Evolutionary conservation across 768 basidiomycete species (phyloP).

Genomic region (Leccinum pellstonianum): DNA sequence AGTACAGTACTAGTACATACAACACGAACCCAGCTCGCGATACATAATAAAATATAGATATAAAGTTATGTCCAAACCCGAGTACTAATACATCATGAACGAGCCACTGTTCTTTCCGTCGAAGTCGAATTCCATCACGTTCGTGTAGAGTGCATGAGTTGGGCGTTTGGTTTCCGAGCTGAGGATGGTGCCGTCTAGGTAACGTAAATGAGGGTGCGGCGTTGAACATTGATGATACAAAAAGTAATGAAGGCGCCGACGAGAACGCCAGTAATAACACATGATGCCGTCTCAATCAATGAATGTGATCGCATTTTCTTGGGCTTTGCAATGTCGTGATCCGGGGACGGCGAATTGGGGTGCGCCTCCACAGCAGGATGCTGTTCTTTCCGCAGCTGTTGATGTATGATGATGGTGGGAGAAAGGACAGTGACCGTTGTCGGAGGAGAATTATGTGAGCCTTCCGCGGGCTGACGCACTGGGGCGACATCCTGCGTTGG

Average conservation of each 20-base stretch:
- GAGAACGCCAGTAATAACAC: slow-evolving; percentile 57
- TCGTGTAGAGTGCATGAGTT: background rate
- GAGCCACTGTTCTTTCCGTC: slow-evolving; percentile 3
- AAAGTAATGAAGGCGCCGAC: slow-evolving; percentile 57
- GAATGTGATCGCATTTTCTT: slow-evolving; percentile 25
- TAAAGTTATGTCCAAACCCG: slow-evolving; percentile 19
- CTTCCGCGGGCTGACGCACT: slow-evolving; percentile 3
- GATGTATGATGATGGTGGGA: slow-evolving; percentile 29
- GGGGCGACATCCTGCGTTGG: slow-evolving; percentile 8
- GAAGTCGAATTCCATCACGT: background rate
- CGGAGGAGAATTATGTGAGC: slow-evolving; percentile 4
- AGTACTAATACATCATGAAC: slow-evolving; percentile 22
- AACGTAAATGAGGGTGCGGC: slow-evolving; percentile 44
- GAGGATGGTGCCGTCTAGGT: slow-evolving; percentile 20
- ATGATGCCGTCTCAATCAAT: slow-evolving; percentile 40
- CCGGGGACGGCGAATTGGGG: slow-evolving; percentile 10
- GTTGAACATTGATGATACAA: slow-evolving; percentile 47
- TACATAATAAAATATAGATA: slow-evolving; percentile 28
- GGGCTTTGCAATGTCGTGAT: slow-evolving; percentile 12
- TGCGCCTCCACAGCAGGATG: slow-evolving; percentile 11
- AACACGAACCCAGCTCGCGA: slow-evolving; percentile 13
- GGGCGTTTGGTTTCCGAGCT: background rate
- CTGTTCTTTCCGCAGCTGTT: slow-evolving; percentile 20
- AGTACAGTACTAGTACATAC: background rate
- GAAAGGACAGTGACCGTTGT: slow-evolving; percentile 20